Conservation (phyloP, 768 basidiomycete genomes). For the Hygrophorus pudorinus region DNA sequence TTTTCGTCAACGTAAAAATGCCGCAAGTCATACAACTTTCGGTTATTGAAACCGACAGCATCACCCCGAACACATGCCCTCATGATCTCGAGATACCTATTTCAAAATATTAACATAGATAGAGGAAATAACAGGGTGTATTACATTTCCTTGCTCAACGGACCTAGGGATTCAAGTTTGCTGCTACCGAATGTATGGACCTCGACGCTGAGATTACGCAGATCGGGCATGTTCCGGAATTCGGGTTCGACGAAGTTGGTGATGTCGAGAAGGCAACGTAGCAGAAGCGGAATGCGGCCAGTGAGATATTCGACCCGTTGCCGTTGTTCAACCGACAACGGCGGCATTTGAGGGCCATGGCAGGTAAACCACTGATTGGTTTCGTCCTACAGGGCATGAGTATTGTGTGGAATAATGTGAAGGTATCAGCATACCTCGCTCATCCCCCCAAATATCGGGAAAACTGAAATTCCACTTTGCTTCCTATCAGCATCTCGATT, state of each 20-base stretch:
- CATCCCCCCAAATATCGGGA: constrained; percentile 10
- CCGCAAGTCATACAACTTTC: constrained; percentile 10
- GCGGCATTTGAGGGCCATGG: constrained; percentile 6
- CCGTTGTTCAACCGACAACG: constrained; percentile 8
- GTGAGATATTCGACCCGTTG: too few relatives aligned
- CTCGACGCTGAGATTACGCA: constrained; percentile 4
- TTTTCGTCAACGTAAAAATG: constrained; percentile 11
- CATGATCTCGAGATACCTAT: constrained; percentile 11
- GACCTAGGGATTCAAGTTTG: constrained; percentile 1
- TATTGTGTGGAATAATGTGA: constrained; percentile 6
- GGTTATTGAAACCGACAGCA: constrained; percentile 3
- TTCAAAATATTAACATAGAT: constrained; percentile 4
- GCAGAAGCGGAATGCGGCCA: too few relatives aligned
- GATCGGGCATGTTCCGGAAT: constrained; percentile 6
- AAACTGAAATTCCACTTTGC: constrained; percentile 8
- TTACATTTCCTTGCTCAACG: neutral
- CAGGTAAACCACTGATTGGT: constrained; percentile 7
- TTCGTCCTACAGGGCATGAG: constrained; percentile 10
- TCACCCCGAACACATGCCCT: constrained; percentile 7
- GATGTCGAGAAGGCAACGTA: too few relatives aligned
- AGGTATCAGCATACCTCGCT: constrained; percentile 9
- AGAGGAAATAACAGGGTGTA: constrained; percentile 6
- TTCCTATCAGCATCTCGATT: constrained; percentile 8
- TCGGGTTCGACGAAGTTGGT: too few relatives aligned
- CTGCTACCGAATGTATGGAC: constrained; percentile 6